Conservation (phyloP, 768 basidiomycete genomes). For the Lyophyllum shimeji region DNA sequence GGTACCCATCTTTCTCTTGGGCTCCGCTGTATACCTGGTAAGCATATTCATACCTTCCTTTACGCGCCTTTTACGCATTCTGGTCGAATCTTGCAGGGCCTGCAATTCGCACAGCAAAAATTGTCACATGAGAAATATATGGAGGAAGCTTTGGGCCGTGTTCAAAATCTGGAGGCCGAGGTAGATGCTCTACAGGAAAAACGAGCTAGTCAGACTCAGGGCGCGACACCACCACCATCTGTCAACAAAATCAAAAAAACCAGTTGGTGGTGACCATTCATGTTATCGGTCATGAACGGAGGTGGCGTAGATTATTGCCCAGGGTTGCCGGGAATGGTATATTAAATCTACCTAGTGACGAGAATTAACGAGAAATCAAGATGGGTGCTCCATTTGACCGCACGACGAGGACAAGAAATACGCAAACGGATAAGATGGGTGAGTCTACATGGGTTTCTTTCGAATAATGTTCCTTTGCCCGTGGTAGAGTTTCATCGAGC, state of each 20-base stretch:
- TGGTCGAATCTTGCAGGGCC: conserved; percentile 41
- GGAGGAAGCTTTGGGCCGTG: conserved; percentile 53
- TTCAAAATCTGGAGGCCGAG: conserved; percentile 59
- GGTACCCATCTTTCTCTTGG: conserved; percentile 76
- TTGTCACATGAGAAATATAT: conserved; percentile 74
- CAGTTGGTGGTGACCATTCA: conserved; percentile 16
- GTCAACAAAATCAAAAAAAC: conserved; percentile 13
- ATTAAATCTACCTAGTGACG: background rate
- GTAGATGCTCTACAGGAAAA: conserved; percentile 43
- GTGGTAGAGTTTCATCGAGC: conserved; percentile 75
- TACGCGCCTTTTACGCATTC: background rate
- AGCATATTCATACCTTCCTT: conserved; percentile 10
- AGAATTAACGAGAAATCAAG: conserved; percentile 8
- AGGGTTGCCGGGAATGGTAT: background rate
- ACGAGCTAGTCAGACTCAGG: conserved; percentile 16
- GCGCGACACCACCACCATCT: background rate
- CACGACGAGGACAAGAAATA: background rate
- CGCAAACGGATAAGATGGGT: background rate
- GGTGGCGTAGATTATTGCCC: background rate
- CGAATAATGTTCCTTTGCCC: conserved; percentile 63
- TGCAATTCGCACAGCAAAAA: conserved; percentile 61
- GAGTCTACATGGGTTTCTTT: conserved; percentile 39
- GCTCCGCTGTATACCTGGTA: conserved; percentile 79
- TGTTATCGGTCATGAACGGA: background rate
- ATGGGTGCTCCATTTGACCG: background rate